phyloP scores from a whole-genome alignment of 2,329 filamentous ascomycete genomes.

The Colletotrichum salicis region DNA sequence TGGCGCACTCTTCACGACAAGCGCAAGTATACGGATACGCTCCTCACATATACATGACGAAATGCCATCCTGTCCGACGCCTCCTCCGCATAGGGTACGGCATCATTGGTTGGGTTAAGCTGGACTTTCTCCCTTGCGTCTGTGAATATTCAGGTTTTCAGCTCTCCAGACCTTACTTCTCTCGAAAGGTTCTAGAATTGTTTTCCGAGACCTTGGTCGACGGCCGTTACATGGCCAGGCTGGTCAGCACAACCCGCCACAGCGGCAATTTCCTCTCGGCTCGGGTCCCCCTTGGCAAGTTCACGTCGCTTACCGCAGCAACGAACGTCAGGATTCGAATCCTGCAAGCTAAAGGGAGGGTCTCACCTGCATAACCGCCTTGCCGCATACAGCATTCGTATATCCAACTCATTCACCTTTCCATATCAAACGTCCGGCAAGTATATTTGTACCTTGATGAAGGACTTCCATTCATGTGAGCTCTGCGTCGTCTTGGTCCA shows the following conservation, averaged over 20 bases:
- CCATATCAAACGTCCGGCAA: not conserved
- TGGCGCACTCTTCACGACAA: not conserved
- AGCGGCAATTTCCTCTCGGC: not conserved
- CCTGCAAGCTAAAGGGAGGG: not conserved
- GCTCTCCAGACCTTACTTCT: not conserved
- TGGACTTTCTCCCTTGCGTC: not conserved
- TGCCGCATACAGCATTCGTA: not conserved
- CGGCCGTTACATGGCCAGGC: not conserved
- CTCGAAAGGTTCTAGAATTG: not conserved
- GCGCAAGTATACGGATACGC: not conserved
- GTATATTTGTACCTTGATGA: not conserved
- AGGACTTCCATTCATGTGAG: not conserved
- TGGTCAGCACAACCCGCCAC: not conserved
- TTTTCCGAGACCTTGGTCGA: not conserved
- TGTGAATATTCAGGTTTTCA: not conserved
- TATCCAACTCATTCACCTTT: not conserved
- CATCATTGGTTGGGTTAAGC: not conserved
- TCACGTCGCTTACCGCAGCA: not conserved
- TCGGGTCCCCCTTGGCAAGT: not conserved
- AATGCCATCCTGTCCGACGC: not conserved
- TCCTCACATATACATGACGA: not conserved
- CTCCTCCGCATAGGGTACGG: not conserved
- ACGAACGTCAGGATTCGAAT: not conserved
- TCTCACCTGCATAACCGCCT: not conserved
- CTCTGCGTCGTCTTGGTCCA: not conserved